Evolutionary conservation across 2,329 filamentous ascomycete genomes (phyloP).

Genomic region (Colletotrichum spaethianum): DNA sequence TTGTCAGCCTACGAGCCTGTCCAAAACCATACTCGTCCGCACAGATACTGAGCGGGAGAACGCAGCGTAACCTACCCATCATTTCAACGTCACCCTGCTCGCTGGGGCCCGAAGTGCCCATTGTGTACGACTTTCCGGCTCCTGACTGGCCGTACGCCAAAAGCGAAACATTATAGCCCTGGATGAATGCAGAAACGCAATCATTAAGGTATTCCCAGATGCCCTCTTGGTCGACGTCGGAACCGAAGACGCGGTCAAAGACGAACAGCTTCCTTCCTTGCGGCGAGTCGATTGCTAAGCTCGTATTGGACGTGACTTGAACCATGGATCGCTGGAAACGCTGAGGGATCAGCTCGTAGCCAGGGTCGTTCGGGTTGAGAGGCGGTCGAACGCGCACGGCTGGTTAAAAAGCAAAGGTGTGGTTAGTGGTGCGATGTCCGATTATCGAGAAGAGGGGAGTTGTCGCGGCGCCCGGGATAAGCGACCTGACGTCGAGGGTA

Average conservation of each 20-base stretch:
- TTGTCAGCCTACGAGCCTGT: slow-evolving; percentile 8
- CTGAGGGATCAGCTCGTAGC: slow-evolving; percentile 94
- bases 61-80: slow-evolving; percentile 77
- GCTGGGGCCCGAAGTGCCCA: slow-evolving; percentile 91
- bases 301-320: slow-evolving; percentile 88
- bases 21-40: background rate
- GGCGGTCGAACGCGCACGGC: slow-evolving; percentile 94
- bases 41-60: background rate
- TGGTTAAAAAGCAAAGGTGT: slow-evolving; percentile 54
- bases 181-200: slow-evolving; percentile 89
- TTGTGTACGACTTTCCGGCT: slow-evolving; percentile 97
- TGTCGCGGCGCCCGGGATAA: slow-evolving; percentile 10
- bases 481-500: slow-evolving; percentile 4
- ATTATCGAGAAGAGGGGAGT: slow-evolving; percentile 23
- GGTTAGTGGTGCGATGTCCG: slow-evolving; percentile 37
- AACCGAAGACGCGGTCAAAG: slow-evolving; percentile 93
- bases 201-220: slow-evolving; percentile 96
- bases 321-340: slow-evolving; percentile 95
- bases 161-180: slow-evolving; percentile 98
- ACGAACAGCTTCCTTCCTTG: slow-evolving; percentile 96
- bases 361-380: slow-evolving; percentile 86
- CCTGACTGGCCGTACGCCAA: slow-evolving; percentile 98
- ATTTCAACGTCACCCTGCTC: slow-evolving; percentile 80
- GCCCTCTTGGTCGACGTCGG: slow-evolving; percentile 87
- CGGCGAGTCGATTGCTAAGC: slow-evolving; percentile 88